Base-by-base conservation (phyloP, 192 early-diverging fungal genomes). In the Backusella parvicylindrica region DNA sequence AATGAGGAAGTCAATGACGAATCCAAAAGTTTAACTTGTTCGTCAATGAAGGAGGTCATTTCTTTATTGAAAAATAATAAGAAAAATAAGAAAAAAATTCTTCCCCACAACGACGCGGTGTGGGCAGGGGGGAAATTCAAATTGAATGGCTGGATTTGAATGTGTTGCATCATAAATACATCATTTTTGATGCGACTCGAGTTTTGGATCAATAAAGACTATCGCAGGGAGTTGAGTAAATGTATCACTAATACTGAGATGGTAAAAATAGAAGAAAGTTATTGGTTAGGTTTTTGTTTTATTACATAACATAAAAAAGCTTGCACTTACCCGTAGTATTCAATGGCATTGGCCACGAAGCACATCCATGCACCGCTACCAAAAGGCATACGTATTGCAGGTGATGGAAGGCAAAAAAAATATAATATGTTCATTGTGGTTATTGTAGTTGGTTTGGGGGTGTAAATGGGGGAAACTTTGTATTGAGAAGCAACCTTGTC, bases 11-110 rank as follows among this genome's bases (percentile, higher is more conserved):
- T 47, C 23, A 70, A 70, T 1, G 68, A 40, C 11, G 28, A 41
- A 70, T 70, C 68, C 8, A 70, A 38, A 13, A 43, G 23, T 16
- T 41, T 41, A 13, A 70, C 68, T 30, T 70, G 68, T 18, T 70
- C 68, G 6, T 47, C 28, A 43, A 70, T 41, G 13, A 70, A 43
- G 15, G 68, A 16, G 26, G 40, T 43, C 36, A 38, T 68, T n/a
- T 68, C 32, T 66, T 36, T 21, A 4, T 65, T 16, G 2, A 32
- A 32, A 33, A 33, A 65, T 33, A 65, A 33, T 33, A 30, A 64
- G 31, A 64, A 64, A 0, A 64, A 64, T 13, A 41, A 60, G 28
- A 26, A 56, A 56, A 23, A 50, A 50, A 1, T n/a, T 21, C 6
- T n/a, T 5, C 9, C 40, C 40, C 13, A 41, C 40, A 41, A 41